phyloP scores from a whole-genome alignment of 2,329 filamentous ascomycete genomes.

The Tolypocladium tropicale region DNA sequence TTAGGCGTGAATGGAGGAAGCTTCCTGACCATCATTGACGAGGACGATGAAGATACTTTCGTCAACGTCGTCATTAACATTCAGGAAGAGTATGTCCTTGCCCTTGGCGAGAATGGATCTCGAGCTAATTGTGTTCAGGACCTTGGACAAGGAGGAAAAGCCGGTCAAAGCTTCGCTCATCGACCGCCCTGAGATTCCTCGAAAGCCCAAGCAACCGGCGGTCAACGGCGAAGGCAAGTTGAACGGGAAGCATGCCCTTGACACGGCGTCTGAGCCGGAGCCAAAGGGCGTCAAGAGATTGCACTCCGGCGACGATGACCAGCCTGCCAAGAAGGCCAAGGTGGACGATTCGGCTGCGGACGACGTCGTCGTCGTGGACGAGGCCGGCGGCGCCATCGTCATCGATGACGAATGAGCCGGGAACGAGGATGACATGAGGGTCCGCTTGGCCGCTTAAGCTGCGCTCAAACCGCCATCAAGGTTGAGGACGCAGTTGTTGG shows the following conservation, averaged over 20 bases:
- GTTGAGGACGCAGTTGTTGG: constrained; percentile 79
- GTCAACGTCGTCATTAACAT: constrained; percentile 72
- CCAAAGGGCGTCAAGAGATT: constrained; percentile 35
- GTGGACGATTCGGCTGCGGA: constrained; percentile 20
- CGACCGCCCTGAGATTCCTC: constrained; percentile 39
- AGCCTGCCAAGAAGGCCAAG: constrained; percentile 40
- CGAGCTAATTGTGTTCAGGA: constrained; percentile 25
- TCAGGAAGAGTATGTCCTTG: constrained; percentile 43
- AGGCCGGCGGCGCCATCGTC: constrained; percentile 51
- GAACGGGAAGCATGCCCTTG: constrained; percentile 30
- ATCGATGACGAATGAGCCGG: constrained; percentile 50
- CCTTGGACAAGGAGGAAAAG: constrained; percentile 34
- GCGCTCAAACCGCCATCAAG: constrained; percentile 78
- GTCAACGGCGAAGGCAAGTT: constrained; percentile 27
- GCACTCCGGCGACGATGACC: constrained; percentile 30
- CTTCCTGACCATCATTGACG: constrained; percentile 78
- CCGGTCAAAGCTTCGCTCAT: constrained; percentile 39
- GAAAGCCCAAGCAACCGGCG: constrained; percentile 36
- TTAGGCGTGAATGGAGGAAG: constrained; percentile 58
- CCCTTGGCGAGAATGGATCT: background rate
- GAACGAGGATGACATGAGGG: background rate
- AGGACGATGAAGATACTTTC: constrained; percentile 61
- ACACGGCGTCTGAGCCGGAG: constrained; percentile 19
- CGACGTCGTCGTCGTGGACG: constrained; percentile 40
- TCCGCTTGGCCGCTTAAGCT: constrained; percentile 24